Evolutionary conservation across 75 land plant genomes (phyloP).

Genomic region (Azolla pinnata): DNA sequence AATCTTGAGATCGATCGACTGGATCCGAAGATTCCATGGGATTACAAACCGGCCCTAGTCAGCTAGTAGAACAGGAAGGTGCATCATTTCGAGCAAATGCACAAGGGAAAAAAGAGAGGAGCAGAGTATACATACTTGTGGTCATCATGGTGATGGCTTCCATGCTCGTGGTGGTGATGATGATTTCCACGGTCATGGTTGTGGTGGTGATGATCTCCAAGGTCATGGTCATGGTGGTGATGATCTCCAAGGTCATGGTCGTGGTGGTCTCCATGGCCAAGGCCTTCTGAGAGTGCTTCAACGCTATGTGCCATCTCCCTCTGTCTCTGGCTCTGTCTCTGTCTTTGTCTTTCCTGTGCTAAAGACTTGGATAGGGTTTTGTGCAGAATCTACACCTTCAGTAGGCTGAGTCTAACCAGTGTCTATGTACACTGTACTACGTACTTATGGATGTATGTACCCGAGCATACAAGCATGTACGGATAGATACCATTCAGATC

Average conservation of each 20-base stretch:
- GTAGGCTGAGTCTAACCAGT: too few species aligned
- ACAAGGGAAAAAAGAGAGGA: background rate
- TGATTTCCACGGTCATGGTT: constrained; percentile 13
- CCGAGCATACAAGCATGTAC: too few species aligned
- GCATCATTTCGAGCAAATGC: background rate
- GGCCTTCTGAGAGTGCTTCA: too few species aligned
- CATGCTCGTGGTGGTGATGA: background rate
- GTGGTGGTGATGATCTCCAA: constrained; percentile 34
- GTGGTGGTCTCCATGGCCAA: constrained; percentile 12
- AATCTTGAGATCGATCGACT: background rate
- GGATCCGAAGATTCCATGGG: background rate
- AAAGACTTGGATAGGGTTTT: too few species aligned
- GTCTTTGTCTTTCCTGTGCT: too few species aligned
- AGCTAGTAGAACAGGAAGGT: background rate
- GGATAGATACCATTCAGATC: too few species aligned
- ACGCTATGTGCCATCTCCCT: background rate
- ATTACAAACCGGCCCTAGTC: background rate
- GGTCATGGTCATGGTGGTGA: constrained; percentile 27
- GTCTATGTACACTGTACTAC: too few species aligned
- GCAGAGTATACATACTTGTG: constrained; percentile 2
- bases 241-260: constrained; percentile 23
- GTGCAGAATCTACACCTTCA: too few species aligned
- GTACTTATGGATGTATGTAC: too few species aligned
- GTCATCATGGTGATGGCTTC: background rate
- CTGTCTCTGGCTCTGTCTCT: too few species aligned